A percentile compares a stretch with the other conserved stretches of the same genome.
Evolutionary conservation across 148 eudicot genomes (phyloP).

Genomic region (Vaccinium myrtillus): DNA sequence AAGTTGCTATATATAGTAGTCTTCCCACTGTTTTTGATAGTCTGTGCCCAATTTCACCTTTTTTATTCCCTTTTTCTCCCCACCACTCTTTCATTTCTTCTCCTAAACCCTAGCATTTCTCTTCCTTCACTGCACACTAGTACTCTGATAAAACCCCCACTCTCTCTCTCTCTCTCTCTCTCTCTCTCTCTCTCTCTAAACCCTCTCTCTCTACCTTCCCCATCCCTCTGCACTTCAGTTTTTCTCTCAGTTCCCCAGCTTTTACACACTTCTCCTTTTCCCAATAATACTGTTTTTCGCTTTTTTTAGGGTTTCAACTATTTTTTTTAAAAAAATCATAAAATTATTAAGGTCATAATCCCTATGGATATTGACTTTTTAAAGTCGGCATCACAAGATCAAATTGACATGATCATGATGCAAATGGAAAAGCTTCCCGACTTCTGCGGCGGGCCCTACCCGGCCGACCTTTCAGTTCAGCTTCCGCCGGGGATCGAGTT

Average conservation of each 20-base stretch:
- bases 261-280: constrained; percentile 22
- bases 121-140: constrained; percentile 24
- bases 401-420: constrained; percentile 27
- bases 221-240: constrained; percentile 48
- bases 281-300: constrained; percentile 15
- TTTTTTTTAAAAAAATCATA: background rate
- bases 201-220: constrained; percentile 43
- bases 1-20: constrained; percentile 44
- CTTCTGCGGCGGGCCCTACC: constrained; percentile 16
- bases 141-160: constrained; percentile 43
- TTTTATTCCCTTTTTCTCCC: constrained; percentile 17
- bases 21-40: constrained; percentile 28
- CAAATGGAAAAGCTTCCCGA: constrained; percentile 29
- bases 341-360: background rate
- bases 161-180: constrained; percentile 12
- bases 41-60: constrained; percentile 44
- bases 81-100: background rate
- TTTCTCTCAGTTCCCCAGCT: constrained; percentile 25
- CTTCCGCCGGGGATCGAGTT: constrained; percentile 31
- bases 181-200: constrained; percentile 17
- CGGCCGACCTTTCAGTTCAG: constrained; percentile 14
- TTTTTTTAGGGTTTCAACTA: constrained; percentile 12
- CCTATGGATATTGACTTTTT: constrained; percentile 23
- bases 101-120: constrained; percentile 23
- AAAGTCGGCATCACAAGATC: constrained; percentile 17